Percentiles rank a stretch among this genome's conserved stretches.
These are phyloP conservation scores for Sporothrix sp. DNA, from an alignment of 2,329 filamentous ascomycete species.

Conservation along the genomic window DNA sequence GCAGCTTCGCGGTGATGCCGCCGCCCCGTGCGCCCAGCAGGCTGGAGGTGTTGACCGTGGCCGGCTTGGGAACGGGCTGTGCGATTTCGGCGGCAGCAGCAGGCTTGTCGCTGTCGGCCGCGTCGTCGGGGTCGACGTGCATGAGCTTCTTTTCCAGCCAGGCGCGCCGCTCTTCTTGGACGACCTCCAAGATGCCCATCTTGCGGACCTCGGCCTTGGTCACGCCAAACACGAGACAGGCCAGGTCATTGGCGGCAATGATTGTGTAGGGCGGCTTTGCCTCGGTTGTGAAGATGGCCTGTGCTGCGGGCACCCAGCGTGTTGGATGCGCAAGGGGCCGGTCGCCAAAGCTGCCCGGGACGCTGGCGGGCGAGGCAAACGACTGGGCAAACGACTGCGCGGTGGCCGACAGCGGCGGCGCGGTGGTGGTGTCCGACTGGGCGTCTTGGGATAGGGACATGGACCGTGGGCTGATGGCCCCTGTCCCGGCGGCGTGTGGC, in stretches of 20 bases:
- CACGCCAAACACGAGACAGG: conserved; percentile 96
- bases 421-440: neutral
- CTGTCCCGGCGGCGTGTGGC: neutral
- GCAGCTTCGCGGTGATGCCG: conserved; percentile 77
- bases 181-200: conserved; percentile 89
- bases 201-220: conserved; percentile 92
- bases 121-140: conserved; percentile 46
- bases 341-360: conserved; percentile 42
- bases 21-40: conserved; percentile 60
- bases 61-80: conserved; percentile 27
- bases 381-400: conserved; percentile 31
- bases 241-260: conserved; percentile 88
- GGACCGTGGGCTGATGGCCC: conserved; percentile 1
- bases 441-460: conserved; percentile 4
- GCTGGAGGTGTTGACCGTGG: conserved; percentile 33
- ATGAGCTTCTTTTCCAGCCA: conserved; percentile 85
- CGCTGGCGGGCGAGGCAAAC: conserved; percentile 31
- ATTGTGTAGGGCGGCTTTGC: conserved; percentile 88
- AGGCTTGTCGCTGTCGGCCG: conserved; percentile 22
- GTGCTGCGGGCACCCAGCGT: conserved; percentile 80
- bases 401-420: neutral
- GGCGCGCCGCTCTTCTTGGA: conserved; percentile 75
- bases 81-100: conserved; percentile 29
- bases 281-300: conserved; percentile 97
- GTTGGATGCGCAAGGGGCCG: conserved; percentile 79